Evolutionary conservation across 345 rosid genomes (phyloP).

Genomic region (Heritiera littoralis): DNA sequence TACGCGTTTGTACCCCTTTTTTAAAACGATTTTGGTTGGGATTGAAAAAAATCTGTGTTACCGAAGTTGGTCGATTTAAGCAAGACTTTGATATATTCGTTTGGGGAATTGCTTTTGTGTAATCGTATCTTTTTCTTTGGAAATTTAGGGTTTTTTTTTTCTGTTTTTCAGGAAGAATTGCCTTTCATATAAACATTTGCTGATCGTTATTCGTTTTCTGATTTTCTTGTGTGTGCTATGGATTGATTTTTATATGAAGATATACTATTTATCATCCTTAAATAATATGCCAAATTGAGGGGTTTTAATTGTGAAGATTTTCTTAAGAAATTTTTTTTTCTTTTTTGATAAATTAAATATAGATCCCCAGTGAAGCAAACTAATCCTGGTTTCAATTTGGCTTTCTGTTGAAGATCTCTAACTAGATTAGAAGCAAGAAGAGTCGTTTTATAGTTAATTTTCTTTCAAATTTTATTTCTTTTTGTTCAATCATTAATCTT

Average conservation of each 20-base stretch:
- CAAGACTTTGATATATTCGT: neutral
- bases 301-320: neutral
- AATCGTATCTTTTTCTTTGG: neutral
- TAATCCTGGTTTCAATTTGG: neutral
- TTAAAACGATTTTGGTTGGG: conserved; percentile 3
- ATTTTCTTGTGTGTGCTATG: neutral
- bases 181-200: neutral
- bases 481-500: neutral
- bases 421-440: conserved; percentile 1
- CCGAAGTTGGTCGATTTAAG: neutral
- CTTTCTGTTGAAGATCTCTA: neutral
- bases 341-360: too few species aligned
- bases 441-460: neutral
- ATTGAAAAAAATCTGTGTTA: neutral
- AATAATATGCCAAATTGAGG: neutral
- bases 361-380: neutral
- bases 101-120: neutral
- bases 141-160: conserved; percentile 2
- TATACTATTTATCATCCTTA: neutral
- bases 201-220: neutral
- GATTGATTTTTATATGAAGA: neutral
- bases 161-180: neutral
- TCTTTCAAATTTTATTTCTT: neutral
- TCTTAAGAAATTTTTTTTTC: neutral
- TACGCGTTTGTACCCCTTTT: neutral